Conservation (phyloP, 352 stramenopile species). For the Globisporangium middletonii region DNA sequence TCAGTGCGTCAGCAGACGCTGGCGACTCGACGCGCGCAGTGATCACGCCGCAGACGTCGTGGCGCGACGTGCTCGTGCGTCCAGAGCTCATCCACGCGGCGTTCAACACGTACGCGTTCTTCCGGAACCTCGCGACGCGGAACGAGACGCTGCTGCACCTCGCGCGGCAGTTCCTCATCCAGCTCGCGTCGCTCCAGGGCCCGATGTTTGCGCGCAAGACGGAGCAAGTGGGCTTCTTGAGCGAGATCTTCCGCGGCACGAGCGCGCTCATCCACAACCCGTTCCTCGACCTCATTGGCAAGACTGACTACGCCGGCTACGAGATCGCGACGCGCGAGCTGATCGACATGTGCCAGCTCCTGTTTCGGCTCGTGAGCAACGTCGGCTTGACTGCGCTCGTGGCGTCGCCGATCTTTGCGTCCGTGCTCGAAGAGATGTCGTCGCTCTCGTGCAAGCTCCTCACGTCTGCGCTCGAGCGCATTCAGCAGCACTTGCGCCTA, state of each 20-base stretch:
- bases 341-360: slow-evolving; percentile 79
- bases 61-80: slow-evolving; percentile 62
- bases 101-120: slow-evolving; percentile 83
- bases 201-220: slow-evolving; percentile 58
- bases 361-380: slow-evolving; percentile 76
- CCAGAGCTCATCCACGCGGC: slow-evolving; percentile 76
- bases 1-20: slow-evolving; percentile 25
- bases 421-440: slow-evolving; percentile 64
- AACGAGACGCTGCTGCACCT: slow-evolving; percentile 75
- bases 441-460: slow-evolving; percentile 67
- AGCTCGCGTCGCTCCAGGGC: slow-evolving; percentile 68
- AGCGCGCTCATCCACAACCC: slow-evolving; percentile 56
- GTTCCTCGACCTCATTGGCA: slow-evolving; percentile 67
- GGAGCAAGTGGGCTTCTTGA: slow-evolving; percentile 60
- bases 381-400: slow-evolving; percentile 52
- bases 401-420: slow-evolving; percentile 37
- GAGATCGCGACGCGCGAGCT: slow-evolving; percentile 74
- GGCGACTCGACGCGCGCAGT: slow-evolving; percentile 31
- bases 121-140: slow-evolving; percentile 56
- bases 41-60: slow-evolving; percentile 55
- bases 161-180: slow-evolving; percentile 71
- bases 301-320: slow-evolving; percentile 51
- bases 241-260: slow-evolving; percentile 65
- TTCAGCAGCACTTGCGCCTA: slow-evolving; percentile 44
- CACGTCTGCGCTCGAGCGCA: slow-evolving; percentile 55